A percentile compares a stretch with the other conserved stretches of the same genome.
phyloP scores from a whole-genome alignment of 768 basidiomycete genomes.

The Amanita rubescens region DNA sequence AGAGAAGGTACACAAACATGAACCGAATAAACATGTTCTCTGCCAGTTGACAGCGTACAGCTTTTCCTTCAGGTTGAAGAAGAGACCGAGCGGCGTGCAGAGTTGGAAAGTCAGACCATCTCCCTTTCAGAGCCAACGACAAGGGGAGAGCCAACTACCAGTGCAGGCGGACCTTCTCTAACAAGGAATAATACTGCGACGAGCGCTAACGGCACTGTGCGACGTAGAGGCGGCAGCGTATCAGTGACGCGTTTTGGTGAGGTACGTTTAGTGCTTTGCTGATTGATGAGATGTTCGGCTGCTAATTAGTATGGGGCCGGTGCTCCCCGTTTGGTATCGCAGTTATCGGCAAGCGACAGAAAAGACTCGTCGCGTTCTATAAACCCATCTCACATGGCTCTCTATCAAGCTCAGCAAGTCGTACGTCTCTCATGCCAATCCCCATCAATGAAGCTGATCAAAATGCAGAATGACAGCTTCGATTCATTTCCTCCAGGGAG shows the following conservation, averaged over 20 bases:
- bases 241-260: slow-evolving; percentile 57
- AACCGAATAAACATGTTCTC: background rate
- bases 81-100: slow-evolving; percentile 45
- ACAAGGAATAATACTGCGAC: background rate
- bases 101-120: slow-evolving; percentile 19
- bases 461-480: slow-evolving; percentile 32
- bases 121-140: slow-evolving; percentile 8
- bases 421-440: slow-evolving; percentile 21
- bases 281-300: background rate
- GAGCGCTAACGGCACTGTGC: background rate
- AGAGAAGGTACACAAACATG: slow-evolving; percentile 18
- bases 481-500: slow-evolving; percentile 35
- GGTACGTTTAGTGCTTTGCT: slow-evolving; percentile 24
- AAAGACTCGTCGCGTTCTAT: slow-evolving; percentile 5
- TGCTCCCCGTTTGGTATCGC: slow-evolving; percentile 1
- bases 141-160: slow-evolving; percentile 1
- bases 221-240: slow-evolving; percentile 39
- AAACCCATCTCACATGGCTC: slow-evolving; percentile 38
- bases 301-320: background rate
- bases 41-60: slow-evolving; percentile 21
- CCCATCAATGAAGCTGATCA: slow-evolving; percentile 10
- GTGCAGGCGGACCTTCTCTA: background rate
- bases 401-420: slow-evolving; percentile 37
- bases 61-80: slow-evolving; percentile 53
- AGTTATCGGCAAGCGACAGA: background rate